A percentile compares a stretch with the other conserved stretches of the same genome.
Conservation (phyloP, 1,284 basidiomycete species). For the Tausonia pullulans region DNA sequence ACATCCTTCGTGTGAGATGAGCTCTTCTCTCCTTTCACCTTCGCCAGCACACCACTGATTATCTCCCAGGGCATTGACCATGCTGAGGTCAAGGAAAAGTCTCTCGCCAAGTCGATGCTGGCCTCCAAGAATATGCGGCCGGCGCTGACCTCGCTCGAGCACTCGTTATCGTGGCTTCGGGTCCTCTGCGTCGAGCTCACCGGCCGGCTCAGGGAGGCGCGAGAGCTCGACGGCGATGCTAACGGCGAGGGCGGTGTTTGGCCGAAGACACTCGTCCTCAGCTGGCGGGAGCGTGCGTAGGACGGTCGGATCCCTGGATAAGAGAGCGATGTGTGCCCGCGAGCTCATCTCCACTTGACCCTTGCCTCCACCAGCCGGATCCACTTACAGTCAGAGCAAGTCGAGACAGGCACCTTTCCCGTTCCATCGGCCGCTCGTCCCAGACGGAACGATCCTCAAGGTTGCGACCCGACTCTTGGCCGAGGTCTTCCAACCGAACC, state of each 20-base stretch:
- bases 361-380: not conserved
- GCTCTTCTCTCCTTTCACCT: not conserved
- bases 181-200: constrained; percentile 83
- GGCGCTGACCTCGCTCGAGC: constrained; percentile 55
- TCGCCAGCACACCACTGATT: not conserved
- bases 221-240: constrained; percentile 28
- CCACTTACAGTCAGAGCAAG: constrained; percentile 4
- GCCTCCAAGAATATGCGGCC: constrained; percentile 81
- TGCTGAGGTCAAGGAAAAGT: constrained; percentile 81
- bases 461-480: constrained; percentile 77
- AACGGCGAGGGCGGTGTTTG: constrained; percentile 51
- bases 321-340: too few relatives aligned
- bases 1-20: constrained; percentile 43
- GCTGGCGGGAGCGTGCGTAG: constrained; percentile 52
- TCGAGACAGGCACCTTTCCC: constrained; percentile 28
- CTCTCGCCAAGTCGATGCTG: constrained; percentile 77
- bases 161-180: constrained; percentile 80
- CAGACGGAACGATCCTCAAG: constrained; percentile 46
- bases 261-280: constrained; percentile 82
- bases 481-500: constrained; percentile 54
- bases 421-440: constrained; percentile 21
- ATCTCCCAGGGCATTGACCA: constrained; percentile 69
- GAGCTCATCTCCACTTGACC: not conserved
- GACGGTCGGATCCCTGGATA: too few relatives aligned
- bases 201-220: constrained; percentile 69